Base-by-base conservation (phyloP, 257 asterid genomes). In the Forsythia suspensa region DNA sequence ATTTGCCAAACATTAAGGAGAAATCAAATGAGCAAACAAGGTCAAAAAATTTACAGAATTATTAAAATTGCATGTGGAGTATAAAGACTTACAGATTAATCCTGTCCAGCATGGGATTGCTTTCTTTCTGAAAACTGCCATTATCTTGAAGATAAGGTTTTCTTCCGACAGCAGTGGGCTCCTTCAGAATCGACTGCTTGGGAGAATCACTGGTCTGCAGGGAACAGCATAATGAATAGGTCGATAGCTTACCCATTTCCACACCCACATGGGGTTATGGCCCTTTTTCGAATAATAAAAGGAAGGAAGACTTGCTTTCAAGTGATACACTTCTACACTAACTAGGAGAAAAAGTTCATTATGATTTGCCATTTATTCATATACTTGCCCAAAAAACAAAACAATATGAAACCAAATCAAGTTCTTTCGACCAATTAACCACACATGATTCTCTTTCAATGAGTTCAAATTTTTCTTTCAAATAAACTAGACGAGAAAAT, bases 61-160 rank as follows among this genome's bases (percentile, higher is more conserved):
- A 68, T 51, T 70, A 40, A 77, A 63, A 59, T 6, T 59, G n/a
- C 34, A n/a, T 3, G 67, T 29, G 38, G 70, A 21, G 40, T 8
- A 29, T 29, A 6, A 24, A 24, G 69, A 83, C 96, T 86, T 87
- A 92, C 97, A 91, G 94, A 79, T 90, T 89, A 76, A 90, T 88
- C 85, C 96, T 87, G 85, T 92, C 88, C 41, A 94, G 82, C 9
- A 79, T 78, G 43, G 89, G 84, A 72, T 76, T 77, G 82, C 71
- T 76, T 63, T 81, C 87, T 75, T 85, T 80, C 57, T 80, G 80
- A 51, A 59, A 71, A 84, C 77, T 77, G 82, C 79, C 82, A 55
- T 79, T 78, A 43, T 77, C 83, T 79, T 84, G 86, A 36, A 70
- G 59, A 24, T 34, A 71, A 15, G 80, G 39, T 75, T 80, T 84